Base-by-base conservation (phyloP, 2,329 filamentous ascomycete genomes). In the Colletotrichum spaethianum region DNA sequence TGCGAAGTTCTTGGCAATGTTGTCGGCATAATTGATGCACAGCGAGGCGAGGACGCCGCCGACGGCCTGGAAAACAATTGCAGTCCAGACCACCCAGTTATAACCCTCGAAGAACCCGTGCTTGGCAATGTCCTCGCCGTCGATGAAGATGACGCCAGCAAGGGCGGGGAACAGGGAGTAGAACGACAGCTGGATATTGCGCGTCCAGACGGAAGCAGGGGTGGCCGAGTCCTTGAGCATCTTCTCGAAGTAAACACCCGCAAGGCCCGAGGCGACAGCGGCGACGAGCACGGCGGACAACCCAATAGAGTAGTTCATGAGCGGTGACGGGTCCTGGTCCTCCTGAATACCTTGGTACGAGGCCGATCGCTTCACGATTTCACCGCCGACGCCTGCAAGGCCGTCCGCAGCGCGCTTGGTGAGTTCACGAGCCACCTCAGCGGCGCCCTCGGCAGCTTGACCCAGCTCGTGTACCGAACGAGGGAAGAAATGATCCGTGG, bases 21-120 rank as follows among this genome's bases (percentile, higher is more conserved):
- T 97, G 83, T 96, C 93, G 6, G 93, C 91, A 79, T 94, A 94
- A 74, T 93, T 93, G 80, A 96, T 93, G 79, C 93, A 94, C 72
- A 96, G 87, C 1, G 93, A 72, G 14, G 73, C 92, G n/a, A 97
- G 84, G 36, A 98, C 89, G 31, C 96, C 96, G 40, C 95, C 95
- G 44, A 92, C 83, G 0, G 95, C 93, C 80, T 99, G 96, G 71
- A 96, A 88, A 7, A 91, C 79, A 76, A 98, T 93, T 5, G 95
- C 93, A 6, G 91, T 87, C 95, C 95, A 98, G 3, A 98, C 96
- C 26, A 96, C 88, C 87, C 90, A 93, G 80, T 97, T 98, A 83
- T 98, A 99, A 3, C 96, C 96, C 69, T 93, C 93, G 76, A 99
- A 98, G 82, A 98, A 97, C 16, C 96, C 96, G 74, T 94, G 91